Evolutionary conservation across 176 grass and related monocot genomes (phyloP), one percentile per base, ranked within the genome.

Genomic region (Oryza rufipogon): DNA sequence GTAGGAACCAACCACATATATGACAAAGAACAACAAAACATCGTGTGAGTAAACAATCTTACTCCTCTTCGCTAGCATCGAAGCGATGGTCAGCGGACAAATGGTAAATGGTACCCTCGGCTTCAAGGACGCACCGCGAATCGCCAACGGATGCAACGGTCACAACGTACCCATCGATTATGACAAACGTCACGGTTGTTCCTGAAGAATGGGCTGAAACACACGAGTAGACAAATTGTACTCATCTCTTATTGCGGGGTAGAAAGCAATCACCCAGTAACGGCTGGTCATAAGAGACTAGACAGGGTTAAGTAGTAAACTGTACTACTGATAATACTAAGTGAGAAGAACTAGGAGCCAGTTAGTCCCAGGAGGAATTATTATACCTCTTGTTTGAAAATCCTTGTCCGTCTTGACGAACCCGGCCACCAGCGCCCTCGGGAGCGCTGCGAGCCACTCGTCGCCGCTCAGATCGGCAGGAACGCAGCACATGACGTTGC

Each of bases 391-490:
- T 7, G 88, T 87, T 75, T 94, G 96, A 63, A 99, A 92, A 84
- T 99, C 96, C 79, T 99, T 96, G 74, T 99, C 96, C 3, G 96
- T 99, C 86, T 94, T 96, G 77, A 96, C 93, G 87, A 99, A 99
- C 1, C 93, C 96, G 11, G 93, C 93, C 89, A 99, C 96, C 66
- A 99, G 89, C 56, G 96, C 93, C 78, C 96, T 92, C 17, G 93
- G 93, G 67, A 99, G 89, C 30, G 96, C 91, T 51, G 89, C 83
- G 39, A 99, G 86, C 93, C 96, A 99, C 11, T 99, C 96, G 63
- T 99, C 93, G 86, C 90, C 80, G 71, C 17, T 77, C 23, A 99
- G 84, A 89, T 99, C 89, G 61, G 91, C 19, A 15, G 93, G 96
- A 73, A 99, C 92, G 81, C 91, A 91, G 65, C 61, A 9, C 34